phyloP scores from a whole-genome alignment of 2,329 filamentous ascomycete genomes.

The Epicoccum sorghinum region DNA sequence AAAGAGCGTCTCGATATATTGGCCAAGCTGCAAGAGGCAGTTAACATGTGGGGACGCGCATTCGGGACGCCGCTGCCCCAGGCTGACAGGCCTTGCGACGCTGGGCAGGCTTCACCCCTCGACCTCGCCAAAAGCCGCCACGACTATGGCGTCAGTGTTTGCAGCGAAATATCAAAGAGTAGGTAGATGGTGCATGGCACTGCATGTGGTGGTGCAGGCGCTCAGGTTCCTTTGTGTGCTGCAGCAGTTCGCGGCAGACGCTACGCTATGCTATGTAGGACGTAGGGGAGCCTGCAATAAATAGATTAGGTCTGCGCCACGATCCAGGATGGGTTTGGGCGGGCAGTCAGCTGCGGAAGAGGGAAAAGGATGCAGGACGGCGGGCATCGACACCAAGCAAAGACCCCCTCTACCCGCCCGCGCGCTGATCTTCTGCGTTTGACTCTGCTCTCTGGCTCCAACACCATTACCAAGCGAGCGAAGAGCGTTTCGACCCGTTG shows the following conservation, averaged over 20 bases:
- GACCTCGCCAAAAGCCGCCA: conserved; percentile 1
- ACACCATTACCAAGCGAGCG: conserved; percentile 14
- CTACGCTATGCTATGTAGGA: neutral
- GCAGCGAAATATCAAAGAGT: conserved; percentile 12
- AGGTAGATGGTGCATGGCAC: conserved; percentile 1
- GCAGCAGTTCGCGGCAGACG: conserved; percentile 13
- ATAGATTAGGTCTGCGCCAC: conserved; percentile 20
- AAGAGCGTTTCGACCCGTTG: conserved; percentile 5
- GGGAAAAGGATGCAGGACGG: conserved; percentile 2
- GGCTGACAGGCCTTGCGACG: conserved; percentile 14
- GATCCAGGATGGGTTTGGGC: conserved; percentile 17
- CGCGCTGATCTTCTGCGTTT: conserved; percentile 14
- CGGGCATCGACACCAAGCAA: conserved; percentile 8
- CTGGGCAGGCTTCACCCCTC: neutral
- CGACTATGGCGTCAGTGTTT: conserved; percentile 2
- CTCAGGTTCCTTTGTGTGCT: conserved; percentile 6
- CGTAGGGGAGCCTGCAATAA: conserved; percentile 12
- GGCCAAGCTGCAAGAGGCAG: conserved; percentile 24
- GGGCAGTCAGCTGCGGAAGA: conserved; percentile 19
- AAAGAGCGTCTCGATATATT: conserved; percentile 30
- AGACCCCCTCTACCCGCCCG: conserved; percentile 11
- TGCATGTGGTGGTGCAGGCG: conserved; percentile 12
- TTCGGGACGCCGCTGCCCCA: neutral
- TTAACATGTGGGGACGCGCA: conserved; percentile 3
- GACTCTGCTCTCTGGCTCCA: conserved; percentile 13